Percentiles rank a stretch among this genome's conserved stretches.
phyloP scores from a whole-genome alignment of 2,329 filamentous ascomycete species.

The Eurotiales sp. region DNA sequence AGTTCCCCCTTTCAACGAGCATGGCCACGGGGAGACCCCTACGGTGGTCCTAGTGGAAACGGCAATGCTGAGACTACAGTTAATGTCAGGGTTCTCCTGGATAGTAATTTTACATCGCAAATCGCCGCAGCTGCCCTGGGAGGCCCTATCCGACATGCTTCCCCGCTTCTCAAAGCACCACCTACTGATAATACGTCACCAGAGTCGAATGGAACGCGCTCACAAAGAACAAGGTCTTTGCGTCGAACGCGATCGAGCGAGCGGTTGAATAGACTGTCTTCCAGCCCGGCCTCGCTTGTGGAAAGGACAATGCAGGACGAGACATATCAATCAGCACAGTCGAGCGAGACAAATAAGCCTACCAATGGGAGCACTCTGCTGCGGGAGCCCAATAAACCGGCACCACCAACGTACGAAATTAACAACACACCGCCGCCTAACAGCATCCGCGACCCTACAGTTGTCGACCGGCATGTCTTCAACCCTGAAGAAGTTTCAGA shows the following conservation, averaged over 20 bases:
- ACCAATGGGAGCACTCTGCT: not conserved
- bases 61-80: conserved; percentile 9
- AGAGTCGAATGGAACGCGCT: not conserved
- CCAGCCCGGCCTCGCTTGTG: not conserved
- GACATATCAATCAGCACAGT: conserved; percentile 2
- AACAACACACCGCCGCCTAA: conserved; percentile 11
- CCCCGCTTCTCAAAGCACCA: conserved; percentile 5
- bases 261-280: conserved; percentile 7
- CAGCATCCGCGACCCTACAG: conserved; percentile 9
- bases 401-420: conserved; percentile 9
- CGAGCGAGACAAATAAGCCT: not conserved
- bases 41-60: not conserved
- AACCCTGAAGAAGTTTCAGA: not conserved
- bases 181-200: not conserved
- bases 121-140: conserved; percentile 12
- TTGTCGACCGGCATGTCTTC: not conserved
- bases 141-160: not conserved
- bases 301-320: conserved; percentile 2
- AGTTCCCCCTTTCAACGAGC: conserved; percentile 11
- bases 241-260: conserved; percentile 14
- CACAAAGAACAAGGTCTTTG: conserved; percentile 10
- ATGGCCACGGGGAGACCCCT: conserved; percentile 11
- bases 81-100: conserved; percentile 11
- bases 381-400: conserved; percentile 1
- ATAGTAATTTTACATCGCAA: conserved; percentile 7